Base-by-base conservation (phyloP, 805 yeast species). In the Ogataea siamensis region DNA sequence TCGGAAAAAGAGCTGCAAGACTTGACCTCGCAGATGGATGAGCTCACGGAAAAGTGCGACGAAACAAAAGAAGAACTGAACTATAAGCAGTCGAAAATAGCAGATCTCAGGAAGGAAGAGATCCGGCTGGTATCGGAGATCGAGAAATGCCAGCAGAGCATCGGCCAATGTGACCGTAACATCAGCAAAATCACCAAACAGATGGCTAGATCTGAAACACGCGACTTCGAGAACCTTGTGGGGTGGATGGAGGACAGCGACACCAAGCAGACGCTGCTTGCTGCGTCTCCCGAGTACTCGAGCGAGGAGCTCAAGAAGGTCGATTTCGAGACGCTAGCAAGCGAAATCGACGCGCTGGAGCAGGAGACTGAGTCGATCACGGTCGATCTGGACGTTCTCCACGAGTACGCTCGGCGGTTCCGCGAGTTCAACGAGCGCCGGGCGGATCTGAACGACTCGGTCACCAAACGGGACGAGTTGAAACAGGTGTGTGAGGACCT, bases 381-480 rank as follows among this genome's bases (percentile, higher is more conserved):
- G 40, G 80, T 80, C 4, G 91, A 91, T 55, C 68, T 83, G 40
- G 89, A 83, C 39, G 75, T 86, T 3, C 66, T 91, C 32, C 76
- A 76, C 40, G 95, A 88, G 46, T 93, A 88, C 57, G 83, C 84
- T 0, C 58, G 65, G 26, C 76, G 94, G 42, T 72, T 73, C 33
- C 56, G 57, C 1, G 96, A 88, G 50, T 87, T 71, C 53, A 72
- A 69, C 21, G 63, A 70, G 3, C 71, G 96, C 40, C 76, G 80
- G 50, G 50, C 57, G 0, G 93, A 83, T 41, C 65, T 91, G 50
- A 83, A 84, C 49, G 67, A 65, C 14, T 80, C 96, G 0, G 82
- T 87, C 3, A 62, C 63, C 13, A 60, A 68, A 40, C 73, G 96
- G 53, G 95, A 91, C 48, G 67, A 65, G 12, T 67, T 78, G 42